Evolutionary conservation across 768 basidiomycete species (phyloP).

Genomic region (Boletus bicolor): DNA sequence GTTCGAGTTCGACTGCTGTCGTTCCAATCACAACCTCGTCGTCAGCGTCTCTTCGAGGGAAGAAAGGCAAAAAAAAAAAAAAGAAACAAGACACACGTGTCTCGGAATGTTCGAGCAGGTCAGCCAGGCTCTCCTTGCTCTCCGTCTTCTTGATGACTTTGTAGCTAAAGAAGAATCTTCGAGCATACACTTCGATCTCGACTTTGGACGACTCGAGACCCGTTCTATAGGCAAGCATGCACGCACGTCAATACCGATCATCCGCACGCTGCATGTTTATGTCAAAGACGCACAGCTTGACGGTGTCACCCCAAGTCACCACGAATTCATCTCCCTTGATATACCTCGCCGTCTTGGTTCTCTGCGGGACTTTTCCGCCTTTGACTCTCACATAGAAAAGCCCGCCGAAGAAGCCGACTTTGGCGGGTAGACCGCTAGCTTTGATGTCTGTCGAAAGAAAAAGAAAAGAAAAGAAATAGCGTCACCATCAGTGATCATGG

Average conservation of each 20-base stretch:
- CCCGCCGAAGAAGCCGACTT: constrained; percentile 30
- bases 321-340: constrained; percentile 27
- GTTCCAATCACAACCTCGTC: background rate
- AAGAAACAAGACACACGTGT: constrained; percentile 19
- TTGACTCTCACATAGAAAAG: constrained; percentile 30
- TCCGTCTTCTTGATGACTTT: constrained; percentile 35
- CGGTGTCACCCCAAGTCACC: constrained; percentile 26
- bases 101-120: constrained; percentile 31
- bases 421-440: constrained; percentile 33
- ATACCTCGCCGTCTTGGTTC: constrained; percentile 28
- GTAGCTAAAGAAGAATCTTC: constrained; percentile 32
- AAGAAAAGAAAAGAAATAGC: background rate
- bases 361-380: constrained; percentile 25
- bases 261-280: background rate
- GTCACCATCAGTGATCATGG: background rate
- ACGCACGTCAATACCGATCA: background rate
- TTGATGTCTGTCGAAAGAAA: constrained; percentile 26
- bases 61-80: background rate
- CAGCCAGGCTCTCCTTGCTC: constrained; percentile 31
- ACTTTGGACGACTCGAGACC: constrained; percentile 31
- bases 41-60: background rate
- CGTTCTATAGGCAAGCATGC: constrained; percentile 16
- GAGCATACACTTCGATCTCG: constrained; percentile 34
- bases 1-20: constrained; percentile 30
- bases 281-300: constrained; percentile 22